Conservation (phyloP, 108 stramenopile species). For the Skeletonema marinoi region DNA sequence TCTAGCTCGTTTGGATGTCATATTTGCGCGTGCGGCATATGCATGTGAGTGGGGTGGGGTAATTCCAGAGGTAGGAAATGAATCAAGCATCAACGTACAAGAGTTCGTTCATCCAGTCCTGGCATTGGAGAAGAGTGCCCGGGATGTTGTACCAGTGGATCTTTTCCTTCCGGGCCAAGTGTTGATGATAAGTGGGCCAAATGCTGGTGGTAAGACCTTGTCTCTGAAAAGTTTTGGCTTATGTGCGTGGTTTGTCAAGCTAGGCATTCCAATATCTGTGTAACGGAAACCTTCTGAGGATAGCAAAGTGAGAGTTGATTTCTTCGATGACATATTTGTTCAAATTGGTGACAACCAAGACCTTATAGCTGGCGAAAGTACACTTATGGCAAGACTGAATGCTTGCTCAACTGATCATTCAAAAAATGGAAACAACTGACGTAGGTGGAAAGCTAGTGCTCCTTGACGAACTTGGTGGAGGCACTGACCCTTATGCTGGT, state of each 20-base stretch:
- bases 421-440: conserved; percentile 10
- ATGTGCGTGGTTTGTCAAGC: conserved; percentile 46
- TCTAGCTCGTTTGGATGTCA: conserved; percentile 68
- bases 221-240: conserved; percentile 82
- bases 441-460: conserved; percentile 47
- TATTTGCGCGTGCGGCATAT: conserved; percentile 79
- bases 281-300: background rate
- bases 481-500: conserved; percentile 77
- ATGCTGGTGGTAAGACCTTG: conserved; percentile 84
- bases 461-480: conserved; percentile 81
- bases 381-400: conserved; percentile 72
- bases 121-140: conserved; percentile 31
- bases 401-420: conserved; percentile 57
- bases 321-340: conserved; percentile 60
- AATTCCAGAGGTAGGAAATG: conserved; percentile 44
- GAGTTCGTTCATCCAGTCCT: conserved; percentile 65
- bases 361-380: conserved; percentile 66
- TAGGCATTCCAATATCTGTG: conserved; percentile 57
- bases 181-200: conserved; percentile 72
- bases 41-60: conserved; percentile 50
- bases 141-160: conserved; percentile 65
- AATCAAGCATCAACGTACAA: conserved; percentile 45
- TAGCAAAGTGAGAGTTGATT: conserved; percentile 54
- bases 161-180: conserved; percentile 49
- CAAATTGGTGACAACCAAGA: conserved; percentile 81